Base-by-base conservation (phyloP, 129 eudicot genomes). In the Apium graveolens region DNA sequence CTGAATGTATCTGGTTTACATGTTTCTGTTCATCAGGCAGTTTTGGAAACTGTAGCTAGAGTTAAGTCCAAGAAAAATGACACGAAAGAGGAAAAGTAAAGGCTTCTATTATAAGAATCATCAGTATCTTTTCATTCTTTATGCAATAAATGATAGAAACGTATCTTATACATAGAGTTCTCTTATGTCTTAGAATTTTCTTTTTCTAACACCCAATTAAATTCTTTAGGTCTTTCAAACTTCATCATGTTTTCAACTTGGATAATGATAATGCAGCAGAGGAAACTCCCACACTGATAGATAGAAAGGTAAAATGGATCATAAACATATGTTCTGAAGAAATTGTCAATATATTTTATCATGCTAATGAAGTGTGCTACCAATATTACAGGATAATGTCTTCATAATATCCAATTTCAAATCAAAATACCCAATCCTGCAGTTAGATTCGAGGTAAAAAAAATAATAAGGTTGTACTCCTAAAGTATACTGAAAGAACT, bases 21-120 rank as follows among this genome's bases (percentile, higher is more conserved):
- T 70, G 45, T 70, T 70, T 37, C 20, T 68, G 73, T 68, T 68
- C 45, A 37, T 78, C 78, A 96, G 99, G 99, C 99, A 68, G 96
- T 89, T 46, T 82, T 96, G 97, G 99, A 96, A 88, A 96, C 97
- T 35, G 99, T 96, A 77, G 99, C 99, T 72, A 96, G 99, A 88
- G 97, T 96, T 66, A 96, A 86, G 87, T 80, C 97, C 78, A 96
- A 96, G 97, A 95, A 95, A 86, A 96, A 96, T 80, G 99, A 96
- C 51, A 96, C 97, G 27, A 91, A 94, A 78, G 99, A 96, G 55
- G 99, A 96, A 42, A 96, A 92, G 99, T 96, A 90, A 18, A 70
- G 26, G 74, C 74, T 70, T 70, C 74, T 37, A 18, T 37, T 29
- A 70, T 70, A 35, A 32, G 13, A 32, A 70, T 35, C 26, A 70